Evolutionary conservation across 2,329 filamentous ascomycete genomes (phyloP).

Genomic region (Mariannaea sp.): DNA sequence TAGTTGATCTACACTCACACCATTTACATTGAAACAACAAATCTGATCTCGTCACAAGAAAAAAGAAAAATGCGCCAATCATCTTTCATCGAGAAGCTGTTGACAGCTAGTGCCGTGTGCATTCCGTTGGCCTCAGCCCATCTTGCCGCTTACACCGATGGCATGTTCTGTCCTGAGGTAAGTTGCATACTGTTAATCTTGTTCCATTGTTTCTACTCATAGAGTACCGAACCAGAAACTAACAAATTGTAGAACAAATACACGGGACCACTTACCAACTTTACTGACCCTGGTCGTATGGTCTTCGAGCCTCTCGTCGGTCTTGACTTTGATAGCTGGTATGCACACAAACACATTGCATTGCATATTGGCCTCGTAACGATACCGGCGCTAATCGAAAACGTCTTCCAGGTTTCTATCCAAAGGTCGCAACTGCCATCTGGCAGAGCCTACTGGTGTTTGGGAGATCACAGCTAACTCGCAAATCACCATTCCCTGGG

Average conservation of each 20-base stretch:
- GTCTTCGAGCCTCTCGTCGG: conserved; percentile 10
- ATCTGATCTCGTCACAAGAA: background rate
- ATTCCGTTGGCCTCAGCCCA: conserved; percentile 9
- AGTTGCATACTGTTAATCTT: background rate
- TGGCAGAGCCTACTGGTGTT: conserved; percentile 11
- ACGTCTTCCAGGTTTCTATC: conserved; percentile 11
- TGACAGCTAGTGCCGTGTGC: background rate
- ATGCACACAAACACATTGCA: background rate
- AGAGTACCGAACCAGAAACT: too few species aligned
- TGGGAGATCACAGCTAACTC: conserved; percentile 14
- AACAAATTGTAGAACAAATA: conserved; percentile 6
- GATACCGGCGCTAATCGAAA: background rate
- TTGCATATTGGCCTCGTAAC: too few species aligned
- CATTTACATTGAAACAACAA: conserved; percentile 8
- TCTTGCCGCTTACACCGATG: conserved; percentile 13
- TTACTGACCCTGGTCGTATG: background rate
- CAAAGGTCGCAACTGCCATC: conserved; percentile 15
- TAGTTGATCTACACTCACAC: too few species aligned
- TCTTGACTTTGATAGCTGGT: conserved; percentile 18
- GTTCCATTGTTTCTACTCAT: background rate
- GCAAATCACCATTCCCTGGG: conserved; percentile 9
- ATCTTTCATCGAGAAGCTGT: conserved; percentile 3
- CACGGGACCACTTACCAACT: conserved; percentile 4
- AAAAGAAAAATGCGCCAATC: conserved; percentile 10
- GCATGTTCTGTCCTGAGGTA: conserved; percentile 13